Evolutionary conservation across 2,329 filamentous ascomycete species (phyloP).

Genomic region (Fusarium longipes): DNA sequence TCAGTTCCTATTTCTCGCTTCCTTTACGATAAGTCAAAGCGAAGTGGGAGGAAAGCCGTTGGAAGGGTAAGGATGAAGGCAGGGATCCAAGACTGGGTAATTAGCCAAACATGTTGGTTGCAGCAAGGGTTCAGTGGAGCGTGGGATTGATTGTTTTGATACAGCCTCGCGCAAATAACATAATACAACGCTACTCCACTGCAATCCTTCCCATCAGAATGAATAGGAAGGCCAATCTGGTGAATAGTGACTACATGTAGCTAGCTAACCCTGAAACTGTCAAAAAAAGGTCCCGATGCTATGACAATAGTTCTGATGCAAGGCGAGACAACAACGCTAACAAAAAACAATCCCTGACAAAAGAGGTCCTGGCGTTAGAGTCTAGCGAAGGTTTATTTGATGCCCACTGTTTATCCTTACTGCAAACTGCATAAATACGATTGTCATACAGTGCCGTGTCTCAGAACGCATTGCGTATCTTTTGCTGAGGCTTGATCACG

Average conservation of each 20-base stretch:
- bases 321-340: slow-evolving; percentile 26
- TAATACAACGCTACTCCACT: slow-evolving; percentile 18
- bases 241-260: no score
- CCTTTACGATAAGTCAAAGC: neutral
- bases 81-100: neutral
- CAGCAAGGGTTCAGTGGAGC: slow-evolving; percentile 2
- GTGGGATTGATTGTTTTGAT: neutral
- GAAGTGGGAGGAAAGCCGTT: slow-evolving; percentile 27
- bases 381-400: neutral
- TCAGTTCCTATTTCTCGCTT: slow-evolving; percentile 16
- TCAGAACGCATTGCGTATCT: neutral
- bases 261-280: neutral
- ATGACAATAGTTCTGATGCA: slow-evolving; percentile 1
- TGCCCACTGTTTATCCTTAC: slow-evolving; percentile 12
- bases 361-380: neutral
- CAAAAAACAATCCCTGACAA: neutral
- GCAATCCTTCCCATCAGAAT: neutral
- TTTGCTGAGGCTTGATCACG: neutral
- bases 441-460: slow-evolving; percentile 2
- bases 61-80: neutral
- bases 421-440: slow-evolving; percentile 15
- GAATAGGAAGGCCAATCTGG: neutral
- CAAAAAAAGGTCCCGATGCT: neutral
- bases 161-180: slow-evolving; percentile 13
- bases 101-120: slow-evolving; percentile 1